These are phyloP conservation scores for Starmerella vitae DNA, from an alignment of 805 yeast species.

Conservation along the genomic window DNA sequence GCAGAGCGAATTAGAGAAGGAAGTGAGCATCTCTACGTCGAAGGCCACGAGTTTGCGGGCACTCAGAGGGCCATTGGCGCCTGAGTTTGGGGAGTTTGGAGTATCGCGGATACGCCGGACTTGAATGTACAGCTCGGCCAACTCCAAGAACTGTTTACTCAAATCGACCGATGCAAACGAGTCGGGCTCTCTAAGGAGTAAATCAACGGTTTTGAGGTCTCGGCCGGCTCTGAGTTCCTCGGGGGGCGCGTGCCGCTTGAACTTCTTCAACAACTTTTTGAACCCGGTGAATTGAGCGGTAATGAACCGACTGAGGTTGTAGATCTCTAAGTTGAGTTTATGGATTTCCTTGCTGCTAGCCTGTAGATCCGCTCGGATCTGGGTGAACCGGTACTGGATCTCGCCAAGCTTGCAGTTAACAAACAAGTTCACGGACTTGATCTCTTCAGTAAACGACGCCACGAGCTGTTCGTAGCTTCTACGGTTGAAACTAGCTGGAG, in stretches of 20 bases:
- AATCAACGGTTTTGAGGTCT: conserved; percentile 19
- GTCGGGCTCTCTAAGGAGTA: conserved; percentile 32
- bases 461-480: conserved; percentile 10
- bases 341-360: conserved; percentile 28
- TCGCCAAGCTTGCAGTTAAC: conserved; percentile 58
- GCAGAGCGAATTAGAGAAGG: conserved; percentile 27
- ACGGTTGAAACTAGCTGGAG: conserved; percentile 4
- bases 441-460: conserved; percentile 15
- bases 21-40: conserved; percentile 27
- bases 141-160: conserved; percentile 45
- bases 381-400: conserved; percentile 38
- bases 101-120: conserved; percentile 18
- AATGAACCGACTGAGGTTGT: conserved; percentile 55
- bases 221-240: conserved; percentile 21
- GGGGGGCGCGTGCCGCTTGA: conserved; percentile 34
- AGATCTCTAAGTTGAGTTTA: conserved; percentile 39
- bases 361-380: conserved; percentile 25
- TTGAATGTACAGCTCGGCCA: conserved; percentile 42
- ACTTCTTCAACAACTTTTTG: conserved; percentile 62
- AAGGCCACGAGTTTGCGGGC: conserved; percentile 14
- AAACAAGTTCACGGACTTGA: conserved; percentile 36
- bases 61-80: not conserved
- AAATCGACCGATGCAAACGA: conserved; percentile 52
- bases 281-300: conserved; percentile 60
- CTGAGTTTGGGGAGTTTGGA: not conserved